Conservation (phyloP, 2,329 filamentous ascomycete genomes). For the Aplosporella prunicola region DNA sequence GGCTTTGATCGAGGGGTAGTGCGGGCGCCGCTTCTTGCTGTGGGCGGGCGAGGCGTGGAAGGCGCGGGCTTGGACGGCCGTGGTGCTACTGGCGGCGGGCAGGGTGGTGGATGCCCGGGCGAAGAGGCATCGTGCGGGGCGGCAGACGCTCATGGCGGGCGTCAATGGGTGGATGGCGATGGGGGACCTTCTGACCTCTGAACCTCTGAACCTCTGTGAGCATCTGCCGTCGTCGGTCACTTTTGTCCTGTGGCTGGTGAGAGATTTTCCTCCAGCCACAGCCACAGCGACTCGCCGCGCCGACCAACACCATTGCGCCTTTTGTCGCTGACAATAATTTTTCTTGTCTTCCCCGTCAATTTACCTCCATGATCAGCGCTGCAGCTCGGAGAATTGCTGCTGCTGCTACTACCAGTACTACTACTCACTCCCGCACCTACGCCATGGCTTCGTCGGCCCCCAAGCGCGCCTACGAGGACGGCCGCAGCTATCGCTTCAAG, state of each 20-base stretch:
- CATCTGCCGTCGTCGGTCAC: too few relatives aligned
- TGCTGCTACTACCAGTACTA: background rate
- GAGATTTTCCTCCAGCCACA: too few relatives aligned
- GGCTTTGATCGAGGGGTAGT: constrained; percentile 37
- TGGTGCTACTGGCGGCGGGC: constrained; percentile 7
- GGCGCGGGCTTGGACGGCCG: constrained; percentile 28
- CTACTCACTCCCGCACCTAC: constrained; percentile 10
- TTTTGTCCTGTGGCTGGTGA: too few relatives aligned
- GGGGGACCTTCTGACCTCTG: too few relatives aligned
- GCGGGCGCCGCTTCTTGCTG: constrained; percentile 26
- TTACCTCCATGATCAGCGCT: background rate
- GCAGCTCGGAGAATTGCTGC: background rate
- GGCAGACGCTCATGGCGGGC: constrained; percentile 33
- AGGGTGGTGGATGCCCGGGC: constrained; percentile 20
- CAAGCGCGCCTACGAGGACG: constrained; percentile 28
- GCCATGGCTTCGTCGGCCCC: constrained; percentile 25
- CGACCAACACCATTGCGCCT: too few relatives aligned
- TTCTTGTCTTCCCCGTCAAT: too few relatives aligned
- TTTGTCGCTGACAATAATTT: too few relatives aligned
- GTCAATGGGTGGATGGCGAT: background rate
- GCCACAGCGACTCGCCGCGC: too few relatives aligned
- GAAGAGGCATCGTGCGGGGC: constrained; percentile 34
- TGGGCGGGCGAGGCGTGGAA: constrained; percentile 31
- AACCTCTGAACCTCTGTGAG: too few relatives aligned
- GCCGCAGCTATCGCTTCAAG: constrained; percentile 29